Evolutionary conservation across 2,329 filamentous ascomycete genomes (phyloP), one percentile per base, ranked within the genome.

Genomic region (Coniochaeta sp.): DNA sequence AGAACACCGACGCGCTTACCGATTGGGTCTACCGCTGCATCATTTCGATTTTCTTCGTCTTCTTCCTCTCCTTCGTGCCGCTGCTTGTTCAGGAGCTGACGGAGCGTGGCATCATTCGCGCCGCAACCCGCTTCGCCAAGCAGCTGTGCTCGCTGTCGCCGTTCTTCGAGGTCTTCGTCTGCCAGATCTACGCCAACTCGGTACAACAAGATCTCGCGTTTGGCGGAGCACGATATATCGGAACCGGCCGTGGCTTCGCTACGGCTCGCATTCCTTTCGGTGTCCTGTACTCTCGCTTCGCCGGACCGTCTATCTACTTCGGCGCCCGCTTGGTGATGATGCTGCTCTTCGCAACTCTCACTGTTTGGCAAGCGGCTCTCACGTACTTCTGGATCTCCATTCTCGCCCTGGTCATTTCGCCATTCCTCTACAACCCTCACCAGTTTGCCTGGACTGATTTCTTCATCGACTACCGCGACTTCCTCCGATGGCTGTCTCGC

Each of bases 381-480:
- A 80, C 90, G 46, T 99, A 96, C 76, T 99, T 99, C 83, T 99
- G 92, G 91, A 82, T 94, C 49, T 95, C 92, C 1, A 79, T 97
- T 51, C 71, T 96, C 46, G 91, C 92, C 10, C 75, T 99, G 57
- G 89, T 88, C 64, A 82, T 96, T 55, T 95, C 90, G 50, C 94
- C 94, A 0, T 99, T 97, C 82, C 70, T 99, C 18, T 99, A 96
- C 82, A 99, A 99, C 72, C 94, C 94, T 24, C 94, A 99, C 66
- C 94, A 99, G 68, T 99, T 99, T 65, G 85, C 94, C 0, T 99
- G 94, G 94, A 90, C 89, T 68, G 94, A 99, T 66, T 99, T 99
- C 79, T 99, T 99, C 77, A 99, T 99, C 69, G 94, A 99, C 72
- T 99, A 99, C 75, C 87, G 94, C 56, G 94, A 99, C 66, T 99